A percentile compares a stretch with the other conserved stretches of the same genome.
These are phyloP conservation scores for Dryadomyces quercivorus DNA, from an alignment of 2,329 filamentous ascomycete genomes.

Conservation along the genomic window DNA sequence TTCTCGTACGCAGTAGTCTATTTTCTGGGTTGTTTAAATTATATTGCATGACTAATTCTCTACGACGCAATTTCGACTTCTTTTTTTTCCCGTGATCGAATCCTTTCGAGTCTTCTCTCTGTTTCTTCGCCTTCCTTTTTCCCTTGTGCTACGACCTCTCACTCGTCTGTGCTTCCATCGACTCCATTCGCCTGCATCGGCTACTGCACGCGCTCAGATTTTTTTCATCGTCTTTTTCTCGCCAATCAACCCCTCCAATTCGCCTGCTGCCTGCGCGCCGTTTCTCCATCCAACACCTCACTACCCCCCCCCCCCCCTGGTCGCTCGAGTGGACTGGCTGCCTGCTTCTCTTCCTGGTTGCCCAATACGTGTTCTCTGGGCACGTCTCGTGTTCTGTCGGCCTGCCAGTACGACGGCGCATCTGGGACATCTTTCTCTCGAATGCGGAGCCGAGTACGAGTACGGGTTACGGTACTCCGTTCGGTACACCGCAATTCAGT, in stretches of 20 bases:
- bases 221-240: not conserved
- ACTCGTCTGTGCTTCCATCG: not conserved
- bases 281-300: not conserved
- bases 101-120: not conserved
- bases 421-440: too few relatives aligned
- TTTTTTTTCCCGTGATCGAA: not conserved
- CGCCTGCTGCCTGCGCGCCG: not conserved
- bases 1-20: too few relatives aligned
- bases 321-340: not conserved
- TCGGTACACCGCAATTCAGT: too few relatives aligned
- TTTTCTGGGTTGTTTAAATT: too few relatives aligned
- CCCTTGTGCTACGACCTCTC: not conserved
- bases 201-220: constrained; percentile 8
- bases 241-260: not conserved
- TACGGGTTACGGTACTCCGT: too few relatives aligned
- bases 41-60: too few relatives aligned
- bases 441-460: too few relatives aligned
- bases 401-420: too few relatives aligned
- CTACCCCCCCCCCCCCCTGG: not conserved
- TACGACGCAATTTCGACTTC: not conserved
- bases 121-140: not conserved
- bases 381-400: too few relatives aligned
- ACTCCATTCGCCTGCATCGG: constrained; percentile 11
- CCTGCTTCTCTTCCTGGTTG: too few relatives aligned
- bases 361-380: too few relatives aligned